Evolutionary conservation across 2,329 filamentous ascomycete genomes (phyloP), one percentile per base, ranked within the genome.

Genomic region (Paraphaeosphaeria minitans): DNA sequence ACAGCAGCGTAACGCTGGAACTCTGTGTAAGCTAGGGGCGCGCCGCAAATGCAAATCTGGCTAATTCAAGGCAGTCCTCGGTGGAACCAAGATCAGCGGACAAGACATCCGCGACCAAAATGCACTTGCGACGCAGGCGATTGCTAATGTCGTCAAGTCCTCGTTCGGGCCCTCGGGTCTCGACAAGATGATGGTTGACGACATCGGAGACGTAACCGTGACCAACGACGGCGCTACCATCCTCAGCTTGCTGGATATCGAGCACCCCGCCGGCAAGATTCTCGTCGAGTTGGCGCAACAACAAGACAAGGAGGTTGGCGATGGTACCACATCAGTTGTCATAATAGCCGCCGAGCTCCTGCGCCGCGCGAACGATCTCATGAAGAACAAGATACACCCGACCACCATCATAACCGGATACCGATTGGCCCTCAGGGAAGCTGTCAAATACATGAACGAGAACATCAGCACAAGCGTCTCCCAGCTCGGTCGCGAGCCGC

Each of bases 101-200:
- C 85, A 92, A 72, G 95, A 99, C 81, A 96, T 99, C 78, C 87
- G 95, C 77, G 95, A 99, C 77, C 93, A 98, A 81, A 98, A 97
- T 84, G 95, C 98, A 50, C 87, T 93, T 68, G 95, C 95, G 68
- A 98, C 95, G 47, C 93, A 97, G 78, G 93, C 94, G 59, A 98
- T 99, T 74, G 90, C 95, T 72, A 99, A 98, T 87, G 93, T 99
- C 60, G 93, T 99, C 79, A 98, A 97, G 84, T 97, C 92, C 80
- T 99, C 95, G 16, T 99, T 99, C 76, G 95, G 95, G 56, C 95
- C 95, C 53, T 97, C 92, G 63, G 95, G 95, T 50, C 86, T 99
- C 67, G 95, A 99, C 79, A 99, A 99, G 87, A 99, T 99, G 95
- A 98, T 99, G 95, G 95, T 99, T 71, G 95, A 99, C 81, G 95